These are phyloP conservation scores for Nepenthes gracilis DNA, from an alignment of 148 eudicot species.

Conservation along the genomic window DNA sequence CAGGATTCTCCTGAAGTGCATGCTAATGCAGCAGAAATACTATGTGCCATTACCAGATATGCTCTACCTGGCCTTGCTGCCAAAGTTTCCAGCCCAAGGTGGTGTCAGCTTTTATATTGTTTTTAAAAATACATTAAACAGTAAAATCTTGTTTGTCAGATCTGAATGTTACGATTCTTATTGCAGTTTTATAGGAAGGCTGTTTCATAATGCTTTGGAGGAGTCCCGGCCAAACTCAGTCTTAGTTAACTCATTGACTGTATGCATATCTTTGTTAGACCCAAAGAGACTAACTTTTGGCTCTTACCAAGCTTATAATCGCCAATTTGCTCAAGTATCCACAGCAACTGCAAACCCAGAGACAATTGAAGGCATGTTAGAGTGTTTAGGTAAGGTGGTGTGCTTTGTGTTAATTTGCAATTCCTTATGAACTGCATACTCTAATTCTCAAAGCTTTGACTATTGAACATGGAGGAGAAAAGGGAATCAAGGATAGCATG, in stretches of 20 bases:
- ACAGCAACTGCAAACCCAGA: constrained; percentile 52
- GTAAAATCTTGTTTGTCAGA: neutral
- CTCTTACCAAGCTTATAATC: constrained; percentile 53
- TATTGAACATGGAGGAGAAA: too few species aligned
- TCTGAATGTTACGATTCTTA: neutral
- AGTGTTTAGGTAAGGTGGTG: constrained; percentile 46
- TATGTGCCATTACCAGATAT: constrained; percentile 77
- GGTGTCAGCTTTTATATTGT: neutral
- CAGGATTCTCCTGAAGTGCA: constrained; percentile 98
- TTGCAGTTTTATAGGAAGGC: constrained; percentile 73
- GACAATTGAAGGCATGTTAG: constrained; percentile 88
- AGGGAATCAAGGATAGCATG: too few species aligned
- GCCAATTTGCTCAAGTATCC: constrained; percentile 62
- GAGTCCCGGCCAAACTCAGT: constrained; percentile 88
- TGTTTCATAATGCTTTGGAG: constrained; percentile 82
- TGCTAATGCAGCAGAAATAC: constrained; percentile 91
- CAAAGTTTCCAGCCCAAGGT: constrained; percentile 89
- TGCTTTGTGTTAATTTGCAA: neutral
- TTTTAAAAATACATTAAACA: neutral
- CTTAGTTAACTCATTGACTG: constrained; percentile 71
- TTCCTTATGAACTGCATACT: neutral
- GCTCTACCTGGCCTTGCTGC: constrained; percentile 81
- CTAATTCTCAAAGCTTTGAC: neutral
- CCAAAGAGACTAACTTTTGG: constrained; percentile 75
- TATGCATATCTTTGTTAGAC: constrained; percentile 91